A percentile compares a stretch with the other conserved stretches of the same genome.
These are phyloP conservation scores for Jacaranda copaia DNA, from an alignment of 257 asterid genomes.

Conservation along the genomic window DNA sequence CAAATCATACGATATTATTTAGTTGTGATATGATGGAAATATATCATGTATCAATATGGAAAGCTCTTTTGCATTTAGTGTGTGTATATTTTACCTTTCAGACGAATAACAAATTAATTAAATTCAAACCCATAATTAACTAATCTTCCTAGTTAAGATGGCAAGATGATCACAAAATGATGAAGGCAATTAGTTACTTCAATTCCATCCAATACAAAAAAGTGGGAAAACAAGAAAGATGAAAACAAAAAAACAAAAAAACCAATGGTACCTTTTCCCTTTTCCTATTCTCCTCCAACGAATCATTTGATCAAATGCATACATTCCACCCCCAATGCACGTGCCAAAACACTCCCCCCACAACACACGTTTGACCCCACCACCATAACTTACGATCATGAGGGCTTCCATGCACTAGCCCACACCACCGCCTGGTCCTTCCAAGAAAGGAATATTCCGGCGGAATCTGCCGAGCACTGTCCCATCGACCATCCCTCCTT, in stretches of 20 bases:
- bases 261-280: constrained; percentile 41
- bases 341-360: constrained; percentile 38
- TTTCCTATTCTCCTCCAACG: constrained; percentile 36
- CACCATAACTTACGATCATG: constrained; percentile 35
- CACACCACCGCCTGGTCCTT: constrained; percentile 97
- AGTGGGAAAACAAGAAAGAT: background rate
- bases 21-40: too few relatives aligned
- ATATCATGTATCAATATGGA: too few relatives aligned
- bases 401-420: constrained; percentile 99
- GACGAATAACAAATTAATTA: background rate
- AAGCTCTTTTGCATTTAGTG: background rate
- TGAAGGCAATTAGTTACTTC: constrained; percentile 44
- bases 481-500: constrained; percentile 96
- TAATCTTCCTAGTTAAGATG: constrained; percentile 4
- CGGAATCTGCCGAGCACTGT: constrained; percentile 60
- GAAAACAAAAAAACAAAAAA: constrained; percentile 2
- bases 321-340: constrained; percentile 36
- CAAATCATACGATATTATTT: too few relatives aligned
- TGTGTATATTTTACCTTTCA: background rate
- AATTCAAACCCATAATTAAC: background rate
- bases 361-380: constrained; percentile 43
- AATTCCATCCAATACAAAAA: constrained; percentile 46
- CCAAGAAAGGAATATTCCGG: constrained; percentile 98
- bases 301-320: constrained; percentile 38
- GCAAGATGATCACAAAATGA: constrained; percentile 32